Evolutionary conservation across 2,329 filamentous ascomycete species (phyloP), one percentile per base, ranked within the genome.

Genomic region (Aspergillus eucalypticola): DNA sequence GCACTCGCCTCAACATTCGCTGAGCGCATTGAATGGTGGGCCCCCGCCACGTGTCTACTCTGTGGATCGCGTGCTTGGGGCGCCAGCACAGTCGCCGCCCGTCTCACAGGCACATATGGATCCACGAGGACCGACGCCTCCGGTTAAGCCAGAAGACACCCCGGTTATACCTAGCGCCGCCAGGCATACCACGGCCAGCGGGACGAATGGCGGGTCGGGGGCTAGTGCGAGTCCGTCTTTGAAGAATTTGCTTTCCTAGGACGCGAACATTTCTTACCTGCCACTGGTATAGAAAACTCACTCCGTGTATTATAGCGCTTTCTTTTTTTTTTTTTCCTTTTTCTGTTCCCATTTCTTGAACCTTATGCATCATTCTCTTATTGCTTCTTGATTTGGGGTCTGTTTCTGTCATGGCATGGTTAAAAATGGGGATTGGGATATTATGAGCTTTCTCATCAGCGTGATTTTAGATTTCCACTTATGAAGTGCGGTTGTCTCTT

Each of bases 221-320:
- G 90, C 90, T 3, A 92, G 90, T 69, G 89, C 90, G 15, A 92
- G 88, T 69, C 89, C 90, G 10, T 92, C 90, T 8, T 74, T 93
- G 62, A 86, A 88, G 67, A 92, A 93, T 69, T 75, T 93, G 52
- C 81, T 93, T 56, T 89, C 86, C 51, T 91, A 76, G 78, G 51
- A 51, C 44, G 11, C 32, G 32, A 35, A 13, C 11, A 35, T 35
- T 5, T 6, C 11, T 35, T 35, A 35, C 41, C 25, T n/a, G 21
- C 32, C 50, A 54, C 25, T 49, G 39, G 48, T 15, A 49, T 39
- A 56, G 54, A 58, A 42, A 27, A 50, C 41, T 46, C 38, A 19
- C 38, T 29, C 54, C 42, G 44, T 66, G 64, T 67, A 67, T 61
- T 56, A 65, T 67, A 65, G 56, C 21, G 44, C 58, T 56, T 41